phyloP scores from a whole-genome alignment of 169 alveolate genomes.

The Plasmodium falciparum region DNA sequence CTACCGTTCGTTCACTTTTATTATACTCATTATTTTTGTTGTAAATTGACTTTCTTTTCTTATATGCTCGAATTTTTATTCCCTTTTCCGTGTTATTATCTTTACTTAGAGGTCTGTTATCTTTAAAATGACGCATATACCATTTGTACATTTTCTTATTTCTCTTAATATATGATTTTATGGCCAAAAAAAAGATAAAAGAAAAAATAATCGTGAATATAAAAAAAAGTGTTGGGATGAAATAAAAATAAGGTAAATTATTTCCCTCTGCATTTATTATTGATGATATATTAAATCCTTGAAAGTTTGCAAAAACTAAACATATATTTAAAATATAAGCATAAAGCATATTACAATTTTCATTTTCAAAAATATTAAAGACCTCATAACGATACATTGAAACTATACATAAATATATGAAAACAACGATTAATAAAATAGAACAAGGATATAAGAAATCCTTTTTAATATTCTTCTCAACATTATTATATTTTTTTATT shows the following conservation, averaged over 20 bases:
- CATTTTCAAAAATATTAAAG: slow-evolving; percentile 41
- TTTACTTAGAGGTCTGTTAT: neutral
- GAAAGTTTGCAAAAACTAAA: slow-evolving; percentile 71
- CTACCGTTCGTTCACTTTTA: neutral
- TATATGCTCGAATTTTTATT: neutral
- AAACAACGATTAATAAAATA: slow-evolving; percentile 32
- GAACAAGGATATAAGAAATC: slow-evolving; percentile 64
- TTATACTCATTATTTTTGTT: neutral
- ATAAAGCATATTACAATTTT: slow-evolving; percentile 19
- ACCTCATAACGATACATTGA: slow-evolving; percentile 43
- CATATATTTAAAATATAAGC: slow-evolving; percentile 68
- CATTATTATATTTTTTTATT: slow-evolving; percentile 64
- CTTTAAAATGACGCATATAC: slow-evolving; percentile 17
- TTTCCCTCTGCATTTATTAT: slow-evolving; percentile 18
- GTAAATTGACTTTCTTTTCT: neutral
- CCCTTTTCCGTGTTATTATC: slow-evolving; percentile 5
- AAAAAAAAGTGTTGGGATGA: slow-evolving; percentile 52
- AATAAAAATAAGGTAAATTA: slow-evolving; percentile 19
- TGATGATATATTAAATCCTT: slow-evolving; percentile 59
- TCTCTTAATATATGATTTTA: slow-evolving; percentile 66
- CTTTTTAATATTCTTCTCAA: slow-evolving; percentile 49
- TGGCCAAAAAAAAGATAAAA: slow-evolving; percentile 45
- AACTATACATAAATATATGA: slow-evolving; percentile 46
- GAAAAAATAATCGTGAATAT: slow-evolving; percentile 61
- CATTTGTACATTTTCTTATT: slow-evolving; percentile 17